phyloP scores from a whole-genome alignment of 148 eudicot genomes.

The Nepenthes gracilis region DNA sequence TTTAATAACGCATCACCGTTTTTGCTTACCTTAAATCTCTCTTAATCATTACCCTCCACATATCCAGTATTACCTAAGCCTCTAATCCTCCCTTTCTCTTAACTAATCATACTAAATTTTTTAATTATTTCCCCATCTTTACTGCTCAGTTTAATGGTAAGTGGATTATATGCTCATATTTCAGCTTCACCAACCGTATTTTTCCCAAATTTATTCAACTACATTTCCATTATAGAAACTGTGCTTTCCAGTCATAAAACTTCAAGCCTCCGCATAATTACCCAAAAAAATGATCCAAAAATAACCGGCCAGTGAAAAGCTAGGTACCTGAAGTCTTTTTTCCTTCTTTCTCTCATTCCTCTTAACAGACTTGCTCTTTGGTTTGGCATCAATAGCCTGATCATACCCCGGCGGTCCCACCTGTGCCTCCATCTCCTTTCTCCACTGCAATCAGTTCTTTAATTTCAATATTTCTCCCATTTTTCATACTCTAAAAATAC shows the following conservation, averaged over 20 bases:
- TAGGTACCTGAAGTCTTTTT: constrained; percentile 52
- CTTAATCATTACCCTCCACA: too few relatives aligned
- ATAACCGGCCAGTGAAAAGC: background rate
- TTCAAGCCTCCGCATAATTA: background rate
- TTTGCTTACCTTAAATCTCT: too few relatives aligned
- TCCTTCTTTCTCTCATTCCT: constrained; percentile 89
- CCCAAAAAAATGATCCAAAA: background rate
- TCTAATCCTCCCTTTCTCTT: too few relatives aligned
- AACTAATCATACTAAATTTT: too few relatives aligned
- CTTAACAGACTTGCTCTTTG: constrained; percentile 74
- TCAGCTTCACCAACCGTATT: too few relatives aligned
- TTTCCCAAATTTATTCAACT: too few relatives aligned
- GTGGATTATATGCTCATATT: too few relatives aligned
- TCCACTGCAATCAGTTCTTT: constrained; percentile 40
- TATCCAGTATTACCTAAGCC: too few relatives aligned
- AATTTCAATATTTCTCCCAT: background rate
- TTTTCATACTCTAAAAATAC: background rate
- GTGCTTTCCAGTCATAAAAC: background rate
- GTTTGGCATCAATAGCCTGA: constrained; percentile 36
- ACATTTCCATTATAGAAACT: too few relatives aligned
- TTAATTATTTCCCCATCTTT: too few relatives aligned
- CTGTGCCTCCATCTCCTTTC: constrained; percentile 59
- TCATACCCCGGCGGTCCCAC: constrained; percentile 78
- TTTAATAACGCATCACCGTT: too few relatives aligned
- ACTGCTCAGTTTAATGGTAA: too few relatives aligned